phyloP scores from a whole-genome alignment of 2,329 filamentous ascomycete species.

The Aspergillus chevalieri region DNA sequence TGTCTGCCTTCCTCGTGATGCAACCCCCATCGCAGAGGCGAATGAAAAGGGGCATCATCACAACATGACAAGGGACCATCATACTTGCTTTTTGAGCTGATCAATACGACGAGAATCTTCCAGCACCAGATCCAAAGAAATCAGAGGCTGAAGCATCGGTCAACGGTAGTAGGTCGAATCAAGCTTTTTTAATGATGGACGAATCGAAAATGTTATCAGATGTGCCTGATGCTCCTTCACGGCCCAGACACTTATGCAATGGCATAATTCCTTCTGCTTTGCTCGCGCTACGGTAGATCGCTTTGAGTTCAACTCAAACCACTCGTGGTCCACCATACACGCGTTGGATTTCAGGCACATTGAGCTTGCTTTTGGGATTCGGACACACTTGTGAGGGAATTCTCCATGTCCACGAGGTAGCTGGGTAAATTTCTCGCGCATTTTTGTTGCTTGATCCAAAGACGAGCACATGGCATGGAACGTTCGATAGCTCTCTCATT shows the following conservation, averaged over 20 bases:
- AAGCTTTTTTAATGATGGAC: not conserved
- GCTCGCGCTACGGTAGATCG: not conserved
- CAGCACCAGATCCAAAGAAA: not conserved
- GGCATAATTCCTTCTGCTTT: not conserved
- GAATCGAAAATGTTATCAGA: not conserved
- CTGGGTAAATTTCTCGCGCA: not conserved
- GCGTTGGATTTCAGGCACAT: not conserved
- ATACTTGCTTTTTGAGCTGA: not conserved
- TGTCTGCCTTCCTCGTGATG: not conserved
- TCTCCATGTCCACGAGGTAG: not conserved
- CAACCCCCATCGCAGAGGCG: not conserved
- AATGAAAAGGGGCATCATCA: not conserved
- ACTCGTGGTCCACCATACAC: not conserved
- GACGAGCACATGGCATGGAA: not conserved
- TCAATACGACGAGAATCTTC: not conserved
- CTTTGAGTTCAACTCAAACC: not conserved
- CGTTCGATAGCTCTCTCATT: not conserved
- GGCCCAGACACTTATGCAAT: not conserved
- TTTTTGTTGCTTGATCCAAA: not conserved
- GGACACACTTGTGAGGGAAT: not conserved
- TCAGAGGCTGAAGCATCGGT: not conserved
- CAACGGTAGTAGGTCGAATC: not conserved
- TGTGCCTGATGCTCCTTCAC: not conserved
- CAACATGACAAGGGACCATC: not conserved
- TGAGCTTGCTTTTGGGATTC: not conserved